A percentile compares a stretch with the other conserved stretches of the same genome.
Conservation (phyloP, 1,284 basidiomycete species). For the Butyriboletus pseudospeciosus region DNA sequence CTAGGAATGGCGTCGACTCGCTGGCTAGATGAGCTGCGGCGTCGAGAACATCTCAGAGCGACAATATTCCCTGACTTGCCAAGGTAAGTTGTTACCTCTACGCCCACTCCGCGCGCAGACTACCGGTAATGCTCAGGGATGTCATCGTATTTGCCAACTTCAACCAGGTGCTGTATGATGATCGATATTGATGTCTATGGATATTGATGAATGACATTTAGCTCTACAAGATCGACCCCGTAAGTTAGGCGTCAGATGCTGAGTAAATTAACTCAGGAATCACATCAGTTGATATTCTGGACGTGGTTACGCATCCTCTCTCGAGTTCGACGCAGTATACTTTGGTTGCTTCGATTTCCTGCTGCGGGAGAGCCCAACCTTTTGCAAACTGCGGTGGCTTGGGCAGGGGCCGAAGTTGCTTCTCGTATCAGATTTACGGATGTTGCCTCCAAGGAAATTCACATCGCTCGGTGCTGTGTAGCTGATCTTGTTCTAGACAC, state of each 20-base stretch:
- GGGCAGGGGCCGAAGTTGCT: constrained; percentile 54
- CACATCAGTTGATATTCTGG: constrained; percentile 43
- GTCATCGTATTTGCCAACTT: constrained; percentile 60
- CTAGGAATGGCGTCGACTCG: constrained; percentile 23
- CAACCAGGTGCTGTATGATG: constrained; percentile 46
- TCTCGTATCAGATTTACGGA: constrained; percentile 55
- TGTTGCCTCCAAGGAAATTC: constrained; percentile 51
- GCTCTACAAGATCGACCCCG: constrained; percentile 57
- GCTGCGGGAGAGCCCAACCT: constrained; percentile 53
- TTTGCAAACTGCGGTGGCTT: constrained; percentile 43
- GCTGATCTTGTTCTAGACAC: constrained; percentile 63
- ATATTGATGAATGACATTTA: constrained; percentile 23
- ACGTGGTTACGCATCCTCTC: constrained; percentile 55
- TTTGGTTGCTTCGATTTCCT: constrained; percentile 63
- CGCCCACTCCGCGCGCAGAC: not conserved
- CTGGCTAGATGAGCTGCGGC: constrained; percentile 49
- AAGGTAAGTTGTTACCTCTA: constrained; percentile 31
- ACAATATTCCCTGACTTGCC: constrained; percentile 48
- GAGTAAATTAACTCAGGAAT: constrained; percentile 3
- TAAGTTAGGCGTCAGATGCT: constrained; percentile 18
- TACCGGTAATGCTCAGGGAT: constrained; percentile 30
- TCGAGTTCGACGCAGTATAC: constrained; percentile 49
- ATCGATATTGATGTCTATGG: not conserved
- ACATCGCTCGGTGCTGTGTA: constrained; percentile 51
- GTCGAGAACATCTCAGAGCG: constrained; percentile 43